Base-by-base conservation (phyloP, 106 monocot genomes). In the Apostasia shenzhenica region DNA sequence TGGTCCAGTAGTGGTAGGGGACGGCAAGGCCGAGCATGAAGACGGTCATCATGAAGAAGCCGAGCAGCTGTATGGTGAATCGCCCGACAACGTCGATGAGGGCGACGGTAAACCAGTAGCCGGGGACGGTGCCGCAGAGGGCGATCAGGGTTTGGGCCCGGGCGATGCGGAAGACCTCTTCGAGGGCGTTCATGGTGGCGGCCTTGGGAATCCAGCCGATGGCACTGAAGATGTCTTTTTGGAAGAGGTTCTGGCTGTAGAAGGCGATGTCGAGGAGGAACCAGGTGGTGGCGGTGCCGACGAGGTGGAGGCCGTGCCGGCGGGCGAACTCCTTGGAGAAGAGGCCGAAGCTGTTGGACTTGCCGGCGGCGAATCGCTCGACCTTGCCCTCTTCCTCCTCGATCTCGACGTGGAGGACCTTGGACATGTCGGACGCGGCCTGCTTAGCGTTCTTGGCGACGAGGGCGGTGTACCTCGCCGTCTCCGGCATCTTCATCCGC, bases 101-200 rank as follows among this genome's bases (percentile, higher is more conserved):
- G 2, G 58, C 81, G 7, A 90, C 90, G 43, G 90, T 91, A 71
- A 87, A 73, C 91, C 92, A 92, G 76, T 92, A 92, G 2, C 91
- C 92, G 0, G 92, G 92, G 10, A 92, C 88, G 39, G 92, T 88
- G 26, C 85, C 90, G 70, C 90, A 86, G 64, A 90, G 81, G 9
- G 90, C 90, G 52, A 90, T 83, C 3, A 83, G 64, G 8, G 88
- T 81, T 52, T 88, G 88, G 6, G 92, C 92, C 3, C 88, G 75
- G 13, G 92, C 75, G 57, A 92, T 92, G 43, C 48, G 57, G 76
- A 12, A 85, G 2, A 92, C 73, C 62, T 92, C 92, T 10, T 88
- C 85, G 43, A 92, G 69, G 4, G 88, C 92, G 71, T 56, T 88
- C 92, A 92, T 92, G 46, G 88, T 81, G 40, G 57, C 63, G n/a